Evolutionary conservation across 805 yeast genomes (phyloP), one percentile per base, ranked within the genome.

Genomic region (Candida palmyrensis): DNA sequence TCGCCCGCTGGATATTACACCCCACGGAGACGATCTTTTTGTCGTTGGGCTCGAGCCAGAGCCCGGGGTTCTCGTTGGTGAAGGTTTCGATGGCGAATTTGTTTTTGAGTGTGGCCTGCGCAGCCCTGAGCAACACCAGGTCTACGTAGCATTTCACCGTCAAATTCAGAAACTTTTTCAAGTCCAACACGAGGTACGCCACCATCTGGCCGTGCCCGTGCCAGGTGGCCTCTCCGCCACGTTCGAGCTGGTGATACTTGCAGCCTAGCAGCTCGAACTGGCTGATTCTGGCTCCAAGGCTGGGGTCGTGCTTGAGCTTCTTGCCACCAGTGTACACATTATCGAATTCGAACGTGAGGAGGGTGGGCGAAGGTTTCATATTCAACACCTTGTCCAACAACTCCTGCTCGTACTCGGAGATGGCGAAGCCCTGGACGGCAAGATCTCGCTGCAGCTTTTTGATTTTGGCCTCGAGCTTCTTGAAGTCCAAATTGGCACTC

Each of bases 191-290:
- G 8, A 92, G 79, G 50, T 90, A 92, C 4, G 86, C 77, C 2
- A 89, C 96, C 24, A 87, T 52, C 57, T 92, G 99, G 0, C 98
- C 98, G 1, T 92, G 83, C 0, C 97, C 97, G 60, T 92, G 99
- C 67, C 85, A 92, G 0, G 98, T 92, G 1, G 92, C 77, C 53
- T 92, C 95, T 0, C 99, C 99, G 11, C 99, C 99, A 40, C 99
- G 66, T 34, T 77, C 77, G 0, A 92, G 73, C 47, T 85, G 90
- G n/a, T 79, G 71, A 49, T 77, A 84, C 19, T 68, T 68, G 11
- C 88, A 81, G n/a, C 70, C 70, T 25, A 64, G 38, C 18, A 30
- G 36, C 31, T 58, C 48, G 44, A 51, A 62, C 22, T 41, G 41
- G 30, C 40, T 24, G 25, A 54, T 48, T 45, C 57, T 53, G n/a